phyloP scores from a whole-genome alignment of 306 rosid genomes.

The Astragalus membranaceus region DNA sequence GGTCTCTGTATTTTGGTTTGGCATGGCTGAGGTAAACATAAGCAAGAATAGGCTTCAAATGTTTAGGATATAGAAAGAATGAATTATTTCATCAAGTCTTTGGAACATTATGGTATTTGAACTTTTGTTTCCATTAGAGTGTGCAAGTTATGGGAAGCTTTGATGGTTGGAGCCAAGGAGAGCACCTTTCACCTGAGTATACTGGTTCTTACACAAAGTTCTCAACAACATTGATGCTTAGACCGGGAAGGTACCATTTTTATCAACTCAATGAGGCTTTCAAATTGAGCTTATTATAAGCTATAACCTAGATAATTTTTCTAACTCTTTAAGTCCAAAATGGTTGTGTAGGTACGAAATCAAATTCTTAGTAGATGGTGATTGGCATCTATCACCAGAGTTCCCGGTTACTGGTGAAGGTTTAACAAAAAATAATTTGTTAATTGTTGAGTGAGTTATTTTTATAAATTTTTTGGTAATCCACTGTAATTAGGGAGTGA shows the following conservation, averaged over 20 bases:
- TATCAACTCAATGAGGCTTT: neutral
- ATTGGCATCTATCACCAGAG: conserved; percentile 79
- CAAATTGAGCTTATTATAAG: conserved; percentile 2
- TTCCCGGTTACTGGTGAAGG: conserved; percentile 78
- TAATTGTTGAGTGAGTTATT: conserved; percentile 49
- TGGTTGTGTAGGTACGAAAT: conserved; percentile 67
- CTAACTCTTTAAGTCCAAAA: neutral
- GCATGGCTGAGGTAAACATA: conserved; percentile 89
- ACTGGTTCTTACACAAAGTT: conserved; percentile 65
- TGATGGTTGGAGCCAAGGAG: conserved; percentile 98
- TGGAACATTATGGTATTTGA: neutral
- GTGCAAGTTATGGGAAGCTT: conserved; percentile 95
- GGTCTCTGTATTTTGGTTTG: conserved; percentile 70
- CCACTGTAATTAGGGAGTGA: too few relatives aligned
- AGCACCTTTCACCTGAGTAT: conserved; percentile 79
- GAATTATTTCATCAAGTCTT: neutral
- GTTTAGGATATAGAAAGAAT: neutral
- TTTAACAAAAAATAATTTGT: conserved; percentile 61
- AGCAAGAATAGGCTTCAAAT: conserved; percentile 14
- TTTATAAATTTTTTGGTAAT: neutral
- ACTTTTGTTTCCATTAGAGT: conserved; percentile 35
- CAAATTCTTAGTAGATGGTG: conserved; percentile 91
- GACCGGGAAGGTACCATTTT: conserved; percentile 72
- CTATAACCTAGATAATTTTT: neutral
- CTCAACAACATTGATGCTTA: conserved; percentile 70